Percentiles rank a stretch among this genome's conserved stretches.
These are phyloP conservation scores for Ramalina intermedia DNA, from an alignment of 495 filamentous ascomycete species.

Conservation along the genomic window DNA sequence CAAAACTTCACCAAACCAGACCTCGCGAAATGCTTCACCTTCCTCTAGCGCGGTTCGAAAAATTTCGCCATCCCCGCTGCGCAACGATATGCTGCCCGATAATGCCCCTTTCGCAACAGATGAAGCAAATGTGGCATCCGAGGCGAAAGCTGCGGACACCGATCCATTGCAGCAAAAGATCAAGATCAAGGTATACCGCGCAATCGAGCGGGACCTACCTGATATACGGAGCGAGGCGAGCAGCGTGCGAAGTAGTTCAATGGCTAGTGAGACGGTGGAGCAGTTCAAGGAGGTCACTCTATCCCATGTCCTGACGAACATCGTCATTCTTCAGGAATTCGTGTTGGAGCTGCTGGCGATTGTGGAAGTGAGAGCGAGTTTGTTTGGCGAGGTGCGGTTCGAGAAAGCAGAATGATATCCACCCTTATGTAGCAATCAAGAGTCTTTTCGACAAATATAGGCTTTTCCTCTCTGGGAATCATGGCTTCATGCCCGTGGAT, in stretches of 20 bases:
- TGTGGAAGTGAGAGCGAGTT: conserved; percentile 66
- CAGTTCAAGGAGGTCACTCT: conserved; percentile 45
- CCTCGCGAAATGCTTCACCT: conserved; percentile 1
- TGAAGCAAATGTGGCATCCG: too few relatives aligned
- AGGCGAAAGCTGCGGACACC: not conserved
- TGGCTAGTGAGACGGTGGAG: conserved; percentile 18
- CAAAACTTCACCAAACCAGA: not conserved
- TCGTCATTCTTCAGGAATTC: conserved; percentile 54
- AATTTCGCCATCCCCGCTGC: conserved; percentile 18
- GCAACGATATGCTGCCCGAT: conserved; percentile 6
- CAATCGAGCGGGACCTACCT: not conserved
- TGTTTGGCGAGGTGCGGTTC: conserved; percentile 74
- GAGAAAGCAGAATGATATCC: not conserved
- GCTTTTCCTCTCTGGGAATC: too few relatives aligned
- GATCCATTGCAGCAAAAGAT: conserved; percentile 11
- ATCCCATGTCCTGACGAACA: conserved; percentile 70
- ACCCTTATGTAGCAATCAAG: too few relatives aligned
- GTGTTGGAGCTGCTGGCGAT: conserved; percentile 76
- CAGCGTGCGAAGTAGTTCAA: conserved; percentile 18
- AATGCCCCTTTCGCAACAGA: not conserved
- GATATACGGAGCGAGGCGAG: conserved; percentile 12
- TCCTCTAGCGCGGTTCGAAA: conserved; percentile 6
- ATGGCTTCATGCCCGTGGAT: too few relatives aligned
- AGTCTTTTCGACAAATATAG: too few relatives aligned
- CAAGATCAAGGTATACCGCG: conserved; percentile 1